Evolutionary conservation across 306 rosid species (phyloP), one percentile per base, ranked within the genome.

Genomic region (Sphenostylis stenocarpa): DNA sequence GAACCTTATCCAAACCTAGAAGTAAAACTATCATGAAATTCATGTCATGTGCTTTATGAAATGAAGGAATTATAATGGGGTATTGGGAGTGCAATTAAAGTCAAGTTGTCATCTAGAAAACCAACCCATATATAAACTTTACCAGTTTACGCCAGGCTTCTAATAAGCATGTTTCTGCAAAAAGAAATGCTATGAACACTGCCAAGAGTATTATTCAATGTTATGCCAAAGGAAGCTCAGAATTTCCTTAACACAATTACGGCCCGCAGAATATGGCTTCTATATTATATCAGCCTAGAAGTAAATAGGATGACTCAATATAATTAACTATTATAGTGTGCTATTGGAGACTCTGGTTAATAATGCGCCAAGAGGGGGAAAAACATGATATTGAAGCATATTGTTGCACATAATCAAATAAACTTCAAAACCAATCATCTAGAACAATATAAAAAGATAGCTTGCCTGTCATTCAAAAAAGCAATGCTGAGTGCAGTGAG

Each of bases 401-500:
- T 20, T 20, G 26, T 62, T 16, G 52, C 72, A 67, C 64, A 5
- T 53, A 81, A 77, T 16, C 41, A 67, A 60, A 67, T 69, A 21
- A 74, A 66, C 68, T 73, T 36, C 16, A 75, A 31, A 68, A 36
- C 36, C 48, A n/a, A 68, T 55, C 6, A 28, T 29, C 12, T 6
- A 44, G 12, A 17, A 49, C 13, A 3, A 55, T 21, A 52, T 16
- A 26, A 26, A 2, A 61, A 69, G 20, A 58, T 13, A 45, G 74
- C 56, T 49, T 77, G 92, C 99, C 99, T 96, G 83, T 96, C 99
- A 85, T 96, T 96, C 39, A 96, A 88, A 84, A 96, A 88, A 64
- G 98, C 99, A 63, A 96, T 86, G 83, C 91, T 92, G 28, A 92
- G 91, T 2, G 98, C 97, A 0, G 97, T 92, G 23, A 96, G 89